phyloP scores from a whole-genome alignment of 2,329 filamentous ascomycete species.

The Trichoderma hamatum region DNA sequence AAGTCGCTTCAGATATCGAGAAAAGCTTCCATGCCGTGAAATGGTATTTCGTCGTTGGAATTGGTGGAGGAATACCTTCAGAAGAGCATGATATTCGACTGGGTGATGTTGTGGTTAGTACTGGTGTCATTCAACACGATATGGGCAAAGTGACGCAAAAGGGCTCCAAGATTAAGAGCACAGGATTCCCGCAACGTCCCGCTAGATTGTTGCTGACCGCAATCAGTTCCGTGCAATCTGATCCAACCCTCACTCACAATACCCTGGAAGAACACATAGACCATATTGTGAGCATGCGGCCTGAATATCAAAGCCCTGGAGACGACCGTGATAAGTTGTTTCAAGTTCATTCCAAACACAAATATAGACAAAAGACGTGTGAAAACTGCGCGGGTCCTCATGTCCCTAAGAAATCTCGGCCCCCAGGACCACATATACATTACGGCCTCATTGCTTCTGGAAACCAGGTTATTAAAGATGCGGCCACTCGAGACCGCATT shows the following conservation, averaged over 20 bases:
- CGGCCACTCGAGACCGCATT: not conserved
- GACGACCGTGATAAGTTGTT: not conserved
- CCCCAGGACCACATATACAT: not conserved
- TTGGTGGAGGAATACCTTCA: not conserved
- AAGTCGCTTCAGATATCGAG: not conserved
- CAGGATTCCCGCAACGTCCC: too few relatives aligned
- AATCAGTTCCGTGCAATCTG: not conserved
- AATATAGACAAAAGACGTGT: not conserved
- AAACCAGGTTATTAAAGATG: not conserved
- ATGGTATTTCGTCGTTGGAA: not conserved
- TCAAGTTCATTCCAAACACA: not conserved
- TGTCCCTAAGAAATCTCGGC: not conserved
- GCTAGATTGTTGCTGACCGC: not conserved
- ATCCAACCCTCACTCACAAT: not conserved
- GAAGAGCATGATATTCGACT: not conserved
- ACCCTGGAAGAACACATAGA: not conserved
- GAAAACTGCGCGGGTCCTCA: not conserved
- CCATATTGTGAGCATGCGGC: not conserved
- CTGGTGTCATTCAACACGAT: not conserved
- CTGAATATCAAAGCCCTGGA: not conserved
- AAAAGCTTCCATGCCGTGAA: not conserved
- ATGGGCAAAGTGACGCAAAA: not conserved
- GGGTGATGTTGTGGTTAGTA: not conserved
- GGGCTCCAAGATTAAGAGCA: too few relatives aligned
- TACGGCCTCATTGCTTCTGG: not conserved